Evolutionary conservation across 2,329 filamentous ascomycete species (phyloP).

Genomic region (Bipolaris zeicola): DNA sequence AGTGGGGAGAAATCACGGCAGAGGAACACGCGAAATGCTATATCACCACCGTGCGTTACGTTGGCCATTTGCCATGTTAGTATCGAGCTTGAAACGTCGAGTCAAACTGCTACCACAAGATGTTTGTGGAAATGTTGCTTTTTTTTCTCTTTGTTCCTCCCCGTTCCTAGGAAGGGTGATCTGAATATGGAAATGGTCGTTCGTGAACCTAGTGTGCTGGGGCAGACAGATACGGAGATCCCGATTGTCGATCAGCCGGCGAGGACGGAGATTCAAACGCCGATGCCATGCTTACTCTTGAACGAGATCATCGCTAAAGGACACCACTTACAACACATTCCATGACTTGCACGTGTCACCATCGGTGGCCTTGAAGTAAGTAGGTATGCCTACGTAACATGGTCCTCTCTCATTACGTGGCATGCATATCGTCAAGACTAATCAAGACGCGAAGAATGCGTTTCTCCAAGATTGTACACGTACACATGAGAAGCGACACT

Average conservation of each 20-base stretch:
- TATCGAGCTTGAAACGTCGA: neutral
- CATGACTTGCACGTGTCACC: neutral
- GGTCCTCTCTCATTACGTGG: neutral
- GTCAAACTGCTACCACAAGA: neutral
- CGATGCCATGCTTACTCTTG: constrained; percentile 8
- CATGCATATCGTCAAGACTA: neutral
- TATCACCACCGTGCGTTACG: constrained; percentile 8
- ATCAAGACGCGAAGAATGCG: neutral
- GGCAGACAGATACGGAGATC: neutral
- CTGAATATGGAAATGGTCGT: neutral
- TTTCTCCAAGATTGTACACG: neutral
- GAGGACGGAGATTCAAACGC: constrained; percentile 1
- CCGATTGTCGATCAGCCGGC: constrained; percentile 13
- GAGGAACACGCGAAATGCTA: constrained; percentile 7
- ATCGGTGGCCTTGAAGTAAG: neutral
- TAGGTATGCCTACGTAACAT: neutral
- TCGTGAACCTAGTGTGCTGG: neutral
- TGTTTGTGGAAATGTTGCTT: no score
- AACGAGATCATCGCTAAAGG: constrained; percentile 1
- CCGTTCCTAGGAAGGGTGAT: neutral
- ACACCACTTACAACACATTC: neutral
- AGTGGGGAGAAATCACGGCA: constrained; percentile 28
- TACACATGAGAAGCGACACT: neutral
- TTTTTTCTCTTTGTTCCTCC: neutral
- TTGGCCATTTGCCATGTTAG: constrained; percentile 5